Percentiles rank a stretch among this genome's conserved stretches.
Evolutionary conservation across 2,329 filamentous ascomycete species (phyloP).

Genomic region (Xylaria multiplex): DNA sequence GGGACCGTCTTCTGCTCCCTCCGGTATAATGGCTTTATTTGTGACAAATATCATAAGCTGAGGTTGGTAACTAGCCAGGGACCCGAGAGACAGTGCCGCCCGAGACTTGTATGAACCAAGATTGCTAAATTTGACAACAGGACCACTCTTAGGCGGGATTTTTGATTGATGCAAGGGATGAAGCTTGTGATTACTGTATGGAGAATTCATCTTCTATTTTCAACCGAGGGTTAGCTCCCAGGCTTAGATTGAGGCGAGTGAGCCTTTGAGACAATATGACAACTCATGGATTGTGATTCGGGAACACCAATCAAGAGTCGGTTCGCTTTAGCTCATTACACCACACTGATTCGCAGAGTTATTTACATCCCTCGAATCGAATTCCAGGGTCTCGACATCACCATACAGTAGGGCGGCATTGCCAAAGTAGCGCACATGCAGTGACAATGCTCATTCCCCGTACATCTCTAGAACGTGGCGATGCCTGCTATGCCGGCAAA

Average conservation of each 20-base stretch:
- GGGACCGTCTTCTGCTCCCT: slow-evolving; percentile 28
- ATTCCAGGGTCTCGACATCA: slow-evolving; percentile 24
- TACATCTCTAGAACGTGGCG: slow-evolving; percentile 42
- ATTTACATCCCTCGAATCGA: slow-evolving; percentile 27
- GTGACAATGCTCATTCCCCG: slow-evolving; percentile 35
- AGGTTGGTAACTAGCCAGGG: slow-evolving; percentile 30
- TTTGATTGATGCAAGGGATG: slow-evolving; percentile 33
- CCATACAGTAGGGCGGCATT: slow-evolving; percentile 18
- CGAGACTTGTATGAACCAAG: slow-evolving; percentile 36
- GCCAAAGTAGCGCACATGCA: slow-evolving; percentile 25
- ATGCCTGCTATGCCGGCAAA: slow-evolving; percentile 48
- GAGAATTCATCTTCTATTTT: slow-evolving; percentile 25
- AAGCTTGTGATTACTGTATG: slow-evolving; percentile 44
- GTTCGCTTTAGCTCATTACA: slow-evolving; percentile 19
- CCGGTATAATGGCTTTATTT: slow-evolving; percentile 29
- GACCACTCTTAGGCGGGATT: slow-evolving; percentile 31
- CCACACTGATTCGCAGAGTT: slow-evolving; percentile 12
- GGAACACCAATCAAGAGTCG: slow-evolving; percentile 32
- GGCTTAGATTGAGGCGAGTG: slow-evolving; percentile 2
- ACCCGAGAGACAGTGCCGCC: slow-evolving; percentile 23
- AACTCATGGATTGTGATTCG: slow-evolving; percentile 30
- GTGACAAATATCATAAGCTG: slow-evolving; percentile 37
- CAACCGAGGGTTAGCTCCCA: slow-evolving; percentile 28
- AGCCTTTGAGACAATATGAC: slow-evolving; percentile 20
- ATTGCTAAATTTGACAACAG: slow-evolving; percentile 42